Evolutionary conservation across 768 basidiomycete species (phyloP).

Genomic region (Calocybe cyanea): DNA sequence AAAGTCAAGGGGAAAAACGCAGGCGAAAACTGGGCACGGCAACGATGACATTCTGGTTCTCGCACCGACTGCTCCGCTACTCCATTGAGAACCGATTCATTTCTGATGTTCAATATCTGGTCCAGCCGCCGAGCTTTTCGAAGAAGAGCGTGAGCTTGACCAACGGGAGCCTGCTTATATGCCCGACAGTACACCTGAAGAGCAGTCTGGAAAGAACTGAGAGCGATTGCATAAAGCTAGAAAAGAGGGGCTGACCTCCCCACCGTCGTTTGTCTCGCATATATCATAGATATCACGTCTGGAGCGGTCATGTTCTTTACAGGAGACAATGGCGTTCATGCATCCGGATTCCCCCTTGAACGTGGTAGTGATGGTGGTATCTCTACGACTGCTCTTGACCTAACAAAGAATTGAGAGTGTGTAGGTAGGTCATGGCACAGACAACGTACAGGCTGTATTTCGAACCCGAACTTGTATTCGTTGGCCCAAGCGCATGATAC

Average conservation of each 20-base stretch:
- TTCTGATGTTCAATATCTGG: conserved; percentile 51
- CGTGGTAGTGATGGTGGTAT: conserved; percentile 57
- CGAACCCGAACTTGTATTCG: conserved; percentile 87
- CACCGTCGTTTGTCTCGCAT: conserved; percentile 80
- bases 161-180: conserved; percentile 76
- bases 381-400: conserved; percentile 77
- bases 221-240: conserved; percentile 4
- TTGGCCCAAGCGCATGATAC: conserved; percentile 86
- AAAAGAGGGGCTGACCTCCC: conserved; percentile 54
- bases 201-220: conserved; percentile 70
- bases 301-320: conserved; percentile 68
- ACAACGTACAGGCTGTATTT: conserved; percentile 71
- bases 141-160: conserved; percentile 77
- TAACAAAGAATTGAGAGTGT: conserved; percentile 23
- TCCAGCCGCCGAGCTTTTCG: conserved; percentile 89
- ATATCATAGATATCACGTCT: conserved; percentile 74
- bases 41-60: conserved; percentile 54
- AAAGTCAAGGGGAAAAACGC: conserved; percentile 52
- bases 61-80: conserved; percentile 17
- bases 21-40: conserved; percentile 70
- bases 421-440: not conserved
- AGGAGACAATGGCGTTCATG: conserved; percentile 75
- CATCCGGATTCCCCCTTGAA: conserved; percentile 79
- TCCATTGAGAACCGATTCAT: conserved; percentile 28
- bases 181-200: conserved; percentile 82